These are phyloP conservation scores for Hansenula sp. DNA, from an alignment of 1,139 yeast species.

Conservation along the genomic window DNA sequence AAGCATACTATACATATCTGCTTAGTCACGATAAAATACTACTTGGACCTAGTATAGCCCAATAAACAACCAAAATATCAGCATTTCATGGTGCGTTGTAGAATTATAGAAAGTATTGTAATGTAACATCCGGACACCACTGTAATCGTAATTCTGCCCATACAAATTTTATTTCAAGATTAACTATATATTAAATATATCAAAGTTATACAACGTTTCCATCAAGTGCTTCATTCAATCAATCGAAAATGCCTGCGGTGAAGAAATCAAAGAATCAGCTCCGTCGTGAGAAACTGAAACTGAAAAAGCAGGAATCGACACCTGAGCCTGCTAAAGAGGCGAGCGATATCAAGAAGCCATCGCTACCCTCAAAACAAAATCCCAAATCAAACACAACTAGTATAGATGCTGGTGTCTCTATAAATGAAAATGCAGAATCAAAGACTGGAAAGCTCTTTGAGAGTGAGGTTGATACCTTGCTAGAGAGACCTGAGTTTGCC, in stretches of 20 bases:
- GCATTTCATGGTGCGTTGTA: no score
- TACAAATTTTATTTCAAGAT: not conserved
- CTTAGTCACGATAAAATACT: no score
- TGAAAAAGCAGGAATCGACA: slow-evolving; percentile 29
- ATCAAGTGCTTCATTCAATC: not conserved
- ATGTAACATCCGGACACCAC: not conserved
- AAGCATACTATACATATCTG: no score
- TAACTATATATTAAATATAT: no score
- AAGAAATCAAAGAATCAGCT: slow-evolving; percentile 54
- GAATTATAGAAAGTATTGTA: no score
- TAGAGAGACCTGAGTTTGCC: slow-evolving; percentile 34
- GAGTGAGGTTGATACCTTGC: slow-evolving; percentile 23
- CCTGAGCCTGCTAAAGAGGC: not conserved
- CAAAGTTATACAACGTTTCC: not conserved
- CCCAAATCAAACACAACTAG: not conserved
- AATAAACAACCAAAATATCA: no score
- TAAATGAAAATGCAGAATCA: not conserved
- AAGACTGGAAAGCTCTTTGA: slow-evolving; percentile 14
- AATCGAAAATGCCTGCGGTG: slow-evolving; percentile 5
- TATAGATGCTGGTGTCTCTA: not conserved
- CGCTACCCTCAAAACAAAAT: not conserved
- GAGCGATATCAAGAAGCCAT: no score
- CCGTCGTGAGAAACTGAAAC: slow-evolving; percentile 57
- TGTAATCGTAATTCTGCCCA: not conserved
- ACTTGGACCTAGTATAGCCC: no score